These are phyloP conservation scores for Aethionema arabicum DNA, from an alignment of 345 rosid genomes.

Conservation along the genomic window DNA sequence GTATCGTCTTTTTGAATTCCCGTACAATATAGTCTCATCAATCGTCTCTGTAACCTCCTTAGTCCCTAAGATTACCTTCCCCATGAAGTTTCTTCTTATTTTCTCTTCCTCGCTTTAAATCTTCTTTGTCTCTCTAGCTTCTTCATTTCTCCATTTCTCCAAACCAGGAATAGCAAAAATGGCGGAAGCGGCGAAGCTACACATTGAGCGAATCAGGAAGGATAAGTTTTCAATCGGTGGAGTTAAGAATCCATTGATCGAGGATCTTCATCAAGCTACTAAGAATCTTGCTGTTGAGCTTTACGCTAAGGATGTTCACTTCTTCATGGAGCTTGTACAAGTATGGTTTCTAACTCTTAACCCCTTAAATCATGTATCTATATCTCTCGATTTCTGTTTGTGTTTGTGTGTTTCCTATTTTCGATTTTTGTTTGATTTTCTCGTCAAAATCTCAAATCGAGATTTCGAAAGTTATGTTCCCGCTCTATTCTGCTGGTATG, in stretches of 20 bases:
- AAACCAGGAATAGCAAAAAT: not conserved
- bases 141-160: not conserved
- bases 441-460: conserved; percentile 1
- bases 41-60: not conserved
- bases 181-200: conserved; percentile 37
- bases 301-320: conserved; percentile 65
- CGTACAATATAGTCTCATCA: conserved; percentile 7
- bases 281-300: conserved; percentile 66
- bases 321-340: conserved; percentile 78
- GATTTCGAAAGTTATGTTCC: not conserved
- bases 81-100: conserved; percentile 11
- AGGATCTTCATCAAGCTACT: conserved; percentile 64
- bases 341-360: conserved; percentile 21
- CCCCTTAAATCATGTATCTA: not conserved
- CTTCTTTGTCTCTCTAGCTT: conserved; percentile 9
- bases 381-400: not conserved
- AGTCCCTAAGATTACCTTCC: conserved; percentile 17
- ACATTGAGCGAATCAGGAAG: conserved; percentile 53
- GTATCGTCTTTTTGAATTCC: not conserved
- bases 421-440: not conserved
- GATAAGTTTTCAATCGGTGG: conserved; percentile 59
- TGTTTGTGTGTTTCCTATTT: not conserved
- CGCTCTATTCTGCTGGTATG: not conserved
- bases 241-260: conserved; percentile 44
- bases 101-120: not conserved